Evolutionary conservation across 164 flowering plant genomes (phyloP), one percentile per base, ranked within the genome.

Genomic region (Akebia trifoliata): DNA sequence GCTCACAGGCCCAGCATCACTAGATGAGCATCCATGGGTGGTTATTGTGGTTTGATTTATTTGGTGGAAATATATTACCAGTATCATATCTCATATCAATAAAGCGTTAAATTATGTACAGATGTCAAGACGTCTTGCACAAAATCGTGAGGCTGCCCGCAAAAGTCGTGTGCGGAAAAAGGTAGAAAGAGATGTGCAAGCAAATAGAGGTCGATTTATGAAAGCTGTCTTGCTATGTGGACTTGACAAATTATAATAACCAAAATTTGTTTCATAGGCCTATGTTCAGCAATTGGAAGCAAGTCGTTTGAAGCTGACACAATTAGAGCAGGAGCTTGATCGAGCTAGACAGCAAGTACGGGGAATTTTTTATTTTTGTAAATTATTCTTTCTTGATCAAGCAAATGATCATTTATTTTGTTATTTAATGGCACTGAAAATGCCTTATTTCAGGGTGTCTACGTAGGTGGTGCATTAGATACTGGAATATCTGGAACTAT

Each of bases 101-200:
- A 62, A 11, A 20, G 14, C 6, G 35, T 26, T 50, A 20, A 61
- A 8, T 29, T 36, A 11, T 54, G 22, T 65, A 17, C 79, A 84
- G 98, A 73, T 82, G 52, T 76, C 78, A 63, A 81, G 99, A 70
- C 94, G 99, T 52, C 88, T 93, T 50, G 95, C 92, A 54, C 99
- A 93, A 71, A 93, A 93, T 67, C 95, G 99, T 25, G 99, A 90
- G 77, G 99, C 99, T 71, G 99, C 99, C 47, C 90, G 97, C 22
- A 93, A 93, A 74, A 90, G 99, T 62, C 97, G 99, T n/a, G 48
- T 87, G 55, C 72, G 99, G 54, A 93, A 93, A 71, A 93, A 93
- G 90, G 99, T 89, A 63, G 11, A 34, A 31, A 47, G 14, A 18
- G 9, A 49, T 28, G 34, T 25, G 36, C 20, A 31, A 24, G 32